These are phyloP conservation scores for Raddia guianensis DNA, from an alignment of 176 grass and related monocot genomes.

Conservation along the genomic window DNA sequence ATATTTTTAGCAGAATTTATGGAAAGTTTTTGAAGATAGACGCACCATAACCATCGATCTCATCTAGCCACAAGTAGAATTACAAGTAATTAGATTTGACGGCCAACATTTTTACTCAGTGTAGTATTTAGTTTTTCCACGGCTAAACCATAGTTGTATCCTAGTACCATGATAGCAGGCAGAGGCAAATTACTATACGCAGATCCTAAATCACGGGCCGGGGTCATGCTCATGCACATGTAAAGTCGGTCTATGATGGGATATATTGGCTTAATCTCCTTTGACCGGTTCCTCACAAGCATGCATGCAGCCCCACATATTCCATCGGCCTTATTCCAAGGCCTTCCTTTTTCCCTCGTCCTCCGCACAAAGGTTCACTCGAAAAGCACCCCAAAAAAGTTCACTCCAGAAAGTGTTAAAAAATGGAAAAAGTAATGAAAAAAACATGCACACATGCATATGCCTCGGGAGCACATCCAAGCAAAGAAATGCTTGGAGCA, in stretches of 20 bases:
- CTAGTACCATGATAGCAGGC: background rate
- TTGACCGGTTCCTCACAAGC: background rate
- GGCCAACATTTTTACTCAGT: too few relatives aligned
- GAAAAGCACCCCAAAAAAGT: background rate
- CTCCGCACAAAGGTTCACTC: background rate
- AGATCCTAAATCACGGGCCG: background rate
- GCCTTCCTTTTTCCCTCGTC: background rate
- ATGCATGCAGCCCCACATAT: background rate
- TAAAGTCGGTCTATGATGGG: background rate
- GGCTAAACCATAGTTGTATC: background rate
- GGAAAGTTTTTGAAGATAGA: too few relatives aligned
- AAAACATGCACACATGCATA: too few relatives aligned
- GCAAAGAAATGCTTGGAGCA: background rate
- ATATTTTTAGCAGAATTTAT: too few relatives aligned
- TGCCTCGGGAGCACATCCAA: background rate
- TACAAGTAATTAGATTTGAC: too few relatives aligned
- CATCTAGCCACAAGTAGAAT: too few relatives aligned
- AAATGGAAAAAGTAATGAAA: background rate
- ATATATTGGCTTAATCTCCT: background rate
- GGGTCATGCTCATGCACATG: background rate
- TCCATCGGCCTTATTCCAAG: background rate
- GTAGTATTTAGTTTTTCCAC: too few relatives aligned
- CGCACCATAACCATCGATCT: too few relatives aligned
- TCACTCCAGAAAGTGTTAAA: background rate
- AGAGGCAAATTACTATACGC: background rate